phyloP scores from a whole-genome alignment of 2,329 filamentous ascomycete species.

The Pseudogymnoascus sp. region DNA sequence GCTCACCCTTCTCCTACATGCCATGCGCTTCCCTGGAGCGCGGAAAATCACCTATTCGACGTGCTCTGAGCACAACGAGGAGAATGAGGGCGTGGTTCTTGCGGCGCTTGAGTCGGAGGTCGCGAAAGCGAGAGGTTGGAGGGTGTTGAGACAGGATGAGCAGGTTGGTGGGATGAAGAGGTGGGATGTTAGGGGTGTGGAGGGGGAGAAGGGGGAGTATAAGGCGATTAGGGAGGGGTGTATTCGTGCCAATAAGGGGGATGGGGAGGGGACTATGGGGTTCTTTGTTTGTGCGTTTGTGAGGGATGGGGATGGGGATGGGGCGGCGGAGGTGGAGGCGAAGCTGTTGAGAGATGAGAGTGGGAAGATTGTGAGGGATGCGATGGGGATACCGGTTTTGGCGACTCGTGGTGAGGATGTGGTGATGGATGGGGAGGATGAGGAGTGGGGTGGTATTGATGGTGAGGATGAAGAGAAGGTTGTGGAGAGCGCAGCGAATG shows the following conservation, averaged over 20 bases:
- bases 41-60: slow-evolving; percentile 82
- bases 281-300: slow-evolving; percentile 93
- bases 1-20: slow-evolving; percentile 71
- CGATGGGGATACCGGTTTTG: slow-evolving; percentile 31
- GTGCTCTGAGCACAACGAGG: slow-evolving; percentile 77
- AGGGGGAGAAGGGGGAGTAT: background rate
- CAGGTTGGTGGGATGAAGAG: slow-evolving; percentile 68
- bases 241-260: slow-evolving; percentile 72
- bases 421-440: slow-evolving; percentile 11
- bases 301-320: slow-evolving; percentile 29
- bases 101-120: slow-evolving; percentile 59
- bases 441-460: slow-evolving; percentile 14
- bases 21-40: slow-evolving; percentile 71
- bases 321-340: background rate
- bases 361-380: slow-evolving; percentile 41
- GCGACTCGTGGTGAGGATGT: slow-evolving; percentile 21
- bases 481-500: background rate
- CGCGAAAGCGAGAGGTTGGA: slow-evolving; percentile 65
- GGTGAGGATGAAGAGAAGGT: slow-evolving; percentile 10
- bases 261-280: slow-evolving; percentile 79
- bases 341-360: slow-evolving; percentile 37
- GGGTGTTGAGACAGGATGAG: slow-evolving; percentile 58
- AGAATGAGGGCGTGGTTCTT: slow-evolving; percentile 82
- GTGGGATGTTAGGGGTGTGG: slow-evolving; percentile 62
- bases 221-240: slow-evolving; percentile 53